Conservation (phyloP, 139 green algal genomes). For the Chlamydomonas applanata region DNA sequence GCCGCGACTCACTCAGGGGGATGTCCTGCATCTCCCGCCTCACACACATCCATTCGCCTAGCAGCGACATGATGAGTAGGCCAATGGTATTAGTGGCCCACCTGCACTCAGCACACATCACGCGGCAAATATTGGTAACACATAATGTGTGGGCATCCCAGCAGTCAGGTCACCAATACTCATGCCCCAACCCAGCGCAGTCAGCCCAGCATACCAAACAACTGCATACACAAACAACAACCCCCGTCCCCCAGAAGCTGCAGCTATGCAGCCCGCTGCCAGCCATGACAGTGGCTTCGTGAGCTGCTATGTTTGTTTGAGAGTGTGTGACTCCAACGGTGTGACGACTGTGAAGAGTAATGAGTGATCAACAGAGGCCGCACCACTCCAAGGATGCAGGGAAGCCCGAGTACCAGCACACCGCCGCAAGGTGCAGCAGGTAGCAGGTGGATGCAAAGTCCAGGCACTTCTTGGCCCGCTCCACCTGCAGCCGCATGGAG, state of each 20-base stretch:
- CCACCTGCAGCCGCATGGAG: slow-evolving; percentile 50
- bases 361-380: too few relatives aligned
- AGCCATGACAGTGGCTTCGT: too few relatives aligned
- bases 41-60: slow-evolving; percentile 92
- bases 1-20: slow-evolving; percentile 60
- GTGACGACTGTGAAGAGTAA: too few relatives aligned
- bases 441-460: slow-evolving; percentile 88
- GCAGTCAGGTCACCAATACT: too few relatives aligned
- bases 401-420: slow-evolving; percentile 55
- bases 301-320: too few relatives aligned
- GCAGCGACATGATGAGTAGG: slow-evolving; percentile 71
- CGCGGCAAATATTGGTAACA: not conserved
- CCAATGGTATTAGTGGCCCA: slow-evolving; percentile 65
- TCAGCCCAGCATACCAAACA: too few relatives aligned
- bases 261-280: too few relatives aligned
- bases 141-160: too few relatives aligned
- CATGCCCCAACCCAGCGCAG: too few relatives aligned
- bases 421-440: slow-evolving; percentile 73
- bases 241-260: too few relatives aligned
- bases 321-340: too few relatives aligned
- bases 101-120: slow-evolving; percentile 39
- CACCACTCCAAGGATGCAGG: slow-evolving; percentile 73
- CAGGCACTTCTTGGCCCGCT: slow-evolving; percentile 94
- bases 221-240: too few relatives aligned
- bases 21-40: slow-evolving; percentile 89